Evolutionary conservation across 352 stramenopile genomes (phyloP), one percentile per base, ranked within the genome.

Genomic region (Globisporangium spiculum): DNA sequence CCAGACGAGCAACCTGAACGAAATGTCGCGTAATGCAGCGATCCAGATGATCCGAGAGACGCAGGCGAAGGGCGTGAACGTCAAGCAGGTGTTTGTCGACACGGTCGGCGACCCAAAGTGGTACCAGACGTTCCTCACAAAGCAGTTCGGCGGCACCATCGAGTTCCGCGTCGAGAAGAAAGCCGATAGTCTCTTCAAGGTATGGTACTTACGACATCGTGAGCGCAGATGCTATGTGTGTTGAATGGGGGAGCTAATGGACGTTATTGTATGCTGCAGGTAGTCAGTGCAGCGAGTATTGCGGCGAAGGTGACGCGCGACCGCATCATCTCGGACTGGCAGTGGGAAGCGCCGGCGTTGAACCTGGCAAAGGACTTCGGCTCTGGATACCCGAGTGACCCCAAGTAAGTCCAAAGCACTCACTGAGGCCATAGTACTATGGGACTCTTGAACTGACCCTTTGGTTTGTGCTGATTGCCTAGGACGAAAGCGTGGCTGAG

Each of bases 101-200:
- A 98, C 96, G 12, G 96, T 99, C 24, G 96, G 96, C 24, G 92
- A 98, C 75, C 82, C 94, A 34, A 80, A 84, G 4, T 91, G 77
- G 72, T 99, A 99, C 70, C 82, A 96, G 80, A 88, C 65, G 22
- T 97, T 96, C 71, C 75, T 99, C 55, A 96, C 96, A 57, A 95
- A 96, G 70, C 83, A 96, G 58, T 97, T 96, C 63, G 77, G 90
- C 52, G 86, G 87, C 27, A 84, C 75, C 26, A 98, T 98, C 73
- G 75, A 91, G 65, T 98, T 99, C 72, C 84, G 92, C 41, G 96
- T 98, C n/a, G 92, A 97, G 73, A 98, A 97, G 81, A 98, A 98
- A 70, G 96, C 96, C 24, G 96, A 99, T 77, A 97, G 93, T 65
- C 87, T 98, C 10, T 98, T 98, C 86, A 97, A 97, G 76, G 91